Conservation (phyloP, 108 stramenopile species). For the Skeletonema menzelii region DNA sequence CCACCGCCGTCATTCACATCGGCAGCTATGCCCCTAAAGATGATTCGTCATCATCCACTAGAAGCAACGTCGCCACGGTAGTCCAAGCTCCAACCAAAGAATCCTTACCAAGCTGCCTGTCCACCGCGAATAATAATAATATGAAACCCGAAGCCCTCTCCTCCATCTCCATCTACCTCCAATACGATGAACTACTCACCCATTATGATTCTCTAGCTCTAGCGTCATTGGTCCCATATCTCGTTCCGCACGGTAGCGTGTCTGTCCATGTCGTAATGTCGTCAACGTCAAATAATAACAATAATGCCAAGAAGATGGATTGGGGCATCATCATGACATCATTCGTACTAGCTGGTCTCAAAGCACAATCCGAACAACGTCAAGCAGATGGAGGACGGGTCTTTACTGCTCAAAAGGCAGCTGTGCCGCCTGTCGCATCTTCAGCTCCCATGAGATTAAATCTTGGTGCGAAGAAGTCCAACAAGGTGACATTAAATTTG, state of each 20-base stretch:
- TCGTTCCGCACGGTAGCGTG: conserved; percentile 21
- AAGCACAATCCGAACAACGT: conserved; percentile 54
- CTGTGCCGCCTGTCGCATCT: conserved; percentile 7
- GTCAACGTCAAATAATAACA: background rate
- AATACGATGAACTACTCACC: conserved; percentile 17
- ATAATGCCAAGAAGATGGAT: no score
- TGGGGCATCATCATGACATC: conserved; percentile 47
- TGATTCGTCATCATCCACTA: background rate
- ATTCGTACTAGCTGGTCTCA: conserved; percentile 72
- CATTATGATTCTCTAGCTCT: conserved; percentile 48
- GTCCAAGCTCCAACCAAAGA: conserved; percentile 32
- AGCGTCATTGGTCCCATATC: conserved; percentile 28
- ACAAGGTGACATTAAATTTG: conserved; percentile 38
- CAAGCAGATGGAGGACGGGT: conserved; percentile 46
- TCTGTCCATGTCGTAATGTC: conserved; percentile 25
- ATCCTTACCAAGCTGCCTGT: conserved; percentile 22
- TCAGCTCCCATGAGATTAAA: conserved; percentile 37
- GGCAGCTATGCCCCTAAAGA: conserved; percentile 2
- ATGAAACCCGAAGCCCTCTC: background rate
- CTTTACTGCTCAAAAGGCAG: conserved; percentile 56
- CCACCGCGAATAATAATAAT: no score
- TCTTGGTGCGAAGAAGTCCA: conserved; percentile 12
- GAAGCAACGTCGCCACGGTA: background rate
- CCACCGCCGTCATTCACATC: conserved; percentile 25
- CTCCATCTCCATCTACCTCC: conserved; percentile 27